Percentiles rank a stretch among this genome's conserved stretches.
Evolutionary conservation across 768 basidiomycete species (phyloP).

Genomic region (Hygrocybe coccinea): DNA sequence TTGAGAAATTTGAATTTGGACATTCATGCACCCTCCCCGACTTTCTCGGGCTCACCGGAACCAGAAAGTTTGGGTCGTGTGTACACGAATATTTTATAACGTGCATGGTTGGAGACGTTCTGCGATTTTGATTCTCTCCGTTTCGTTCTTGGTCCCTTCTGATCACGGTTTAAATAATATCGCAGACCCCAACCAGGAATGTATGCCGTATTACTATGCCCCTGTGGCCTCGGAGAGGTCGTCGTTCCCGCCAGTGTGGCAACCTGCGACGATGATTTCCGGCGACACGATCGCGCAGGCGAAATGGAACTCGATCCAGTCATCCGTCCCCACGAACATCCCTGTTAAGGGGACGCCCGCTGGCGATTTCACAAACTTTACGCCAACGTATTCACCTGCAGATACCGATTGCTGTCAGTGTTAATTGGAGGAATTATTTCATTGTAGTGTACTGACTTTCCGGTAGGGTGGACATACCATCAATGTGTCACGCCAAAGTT

Average conservation of each 20-base stretch:
- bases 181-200: constrained; percentile 36
- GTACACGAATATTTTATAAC: too few species aligned
- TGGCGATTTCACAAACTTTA: constrained; percentile 29
- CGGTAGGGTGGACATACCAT: constrained; percentile 37
- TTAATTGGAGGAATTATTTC: too few species aligned
- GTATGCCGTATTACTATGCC: constrained; percentile 40
- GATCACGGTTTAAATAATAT: neutral
- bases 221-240: constrained; percentile 29
- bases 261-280: constrained; percentile 39
- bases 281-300: constrained; percentile 40
- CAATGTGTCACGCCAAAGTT: constrained; percentile 48
- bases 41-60: neutral
- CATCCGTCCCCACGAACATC: constrained; percentile 34
- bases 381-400: constrained; percentile 29
- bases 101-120: neutral
- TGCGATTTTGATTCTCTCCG: neutral
- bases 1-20: too few species aligned
- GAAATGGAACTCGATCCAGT: constrained; percentile 41
- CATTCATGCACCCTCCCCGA: constrained; percentile 2
- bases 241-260: constrained; percentile 44
- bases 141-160: neutral
- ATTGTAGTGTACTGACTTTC: neutral
- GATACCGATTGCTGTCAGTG: constrained; percentile 46
- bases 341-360: constrained; percentile 18
- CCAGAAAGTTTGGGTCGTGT: neutral